Evolutionary conservation across 1,284 basidiomycete species (phyloP), one percentile per base, ranked within the genome.

Genomic region (Cystobasidium slooffiae): DNA sequence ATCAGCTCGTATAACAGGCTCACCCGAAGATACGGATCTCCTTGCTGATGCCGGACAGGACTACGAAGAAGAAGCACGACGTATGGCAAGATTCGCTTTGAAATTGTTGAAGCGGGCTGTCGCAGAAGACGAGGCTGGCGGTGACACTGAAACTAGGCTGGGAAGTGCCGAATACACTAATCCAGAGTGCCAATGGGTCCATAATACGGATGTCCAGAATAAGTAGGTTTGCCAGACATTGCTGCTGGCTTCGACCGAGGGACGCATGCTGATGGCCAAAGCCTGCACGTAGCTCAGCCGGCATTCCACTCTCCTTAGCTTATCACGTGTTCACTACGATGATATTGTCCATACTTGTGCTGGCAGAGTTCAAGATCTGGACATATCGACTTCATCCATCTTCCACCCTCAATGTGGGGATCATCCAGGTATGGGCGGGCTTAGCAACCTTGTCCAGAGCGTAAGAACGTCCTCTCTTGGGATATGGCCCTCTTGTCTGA

Each of bases 161-260:
- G 39, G 43, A 31, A n/a, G 3, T 56, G 59, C 16, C 16, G 20
- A 24, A 10, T 20, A 6, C 8, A 22, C 64, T 9, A 41, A 66
- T 16, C 64, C 64, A 52, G n/a, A 14, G 24, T 73, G 70, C 22
- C 70, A 73, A 43, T 73, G 70, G 70, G 70, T 65, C 7, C 52
- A 65, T n/a, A 41, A 73, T 46, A 73, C 70, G 16, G 70, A 73
- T 47, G 70, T 73, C 7, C 70, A 62, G 39, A 73, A 73, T 39
- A 72, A 49, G 68, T 70, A 41, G 31, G 69, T n/a, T 51, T 51
- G 16, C 16, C 47, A 20, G 6, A 51, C 3, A 20, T 6, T 1
- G 31, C 31, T 31, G 31, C 31, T 5, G 31, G 5, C 5, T 5
- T 31, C 31, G 31, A 31, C 31, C 2, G 31, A 31, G 5, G 31